Evolutionary conservation across 805 yeast genomes (phyloP).

Genomic region (Kodamaea hsintzibuensis): DNA sequence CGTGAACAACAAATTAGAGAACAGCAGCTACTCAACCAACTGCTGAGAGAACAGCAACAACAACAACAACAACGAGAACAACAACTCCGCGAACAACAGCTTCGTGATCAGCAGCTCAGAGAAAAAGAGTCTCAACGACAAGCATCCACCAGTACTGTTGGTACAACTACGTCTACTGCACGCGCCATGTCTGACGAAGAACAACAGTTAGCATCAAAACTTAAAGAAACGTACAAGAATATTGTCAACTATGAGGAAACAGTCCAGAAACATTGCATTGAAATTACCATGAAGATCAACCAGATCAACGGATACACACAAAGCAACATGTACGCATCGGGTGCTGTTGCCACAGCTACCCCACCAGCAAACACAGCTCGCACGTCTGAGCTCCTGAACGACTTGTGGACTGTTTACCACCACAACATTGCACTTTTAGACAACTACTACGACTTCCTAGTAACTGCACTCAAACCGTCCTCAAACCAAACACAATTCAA

Average conservation of each 20-base stretch:
- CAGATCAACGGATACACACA: slow-evolving; percentile 20
- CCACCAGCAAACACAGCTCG: slow-evolving; percentile 23
- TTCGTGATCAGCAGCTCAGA: neutral
- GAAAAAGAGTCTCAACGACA: slow-evolving; percentile 8
- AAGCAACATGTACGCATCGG: neutral
- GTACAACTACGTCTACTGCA: too few relatives aligned
- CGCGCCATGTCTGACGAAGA: slow-evolving; percentile 56
- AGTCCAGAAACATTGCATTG: slow-evolving; percentile 68
- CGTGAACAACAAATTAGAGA: slow-evolving; percentile 3
- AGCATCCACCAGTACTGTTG: too few relatives aligned
- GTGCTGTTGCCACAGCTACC: neutral
- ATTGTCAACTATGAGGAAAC: slow-evolving; percentile 68
- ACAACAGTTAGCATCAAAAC: slow-evolving; percentile 64
- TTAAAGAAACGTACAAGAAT: slow-evolving; percentile 72
- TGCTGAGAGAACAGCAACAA: neutral
- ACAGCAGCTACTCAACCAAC: neutral
- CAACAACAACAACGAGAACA: neutral
- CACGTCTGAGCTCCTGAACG: slow-evolving; percentile 54
- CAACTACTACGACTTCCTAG: slow-evolving; percentile 69
- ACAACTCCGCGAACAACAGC: neutral
- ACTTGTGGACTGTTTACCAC: slow-evolving; percentile 71
- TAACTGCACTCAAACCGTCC: slow-evolving; percentile 67
- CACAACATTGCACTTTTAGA: slow-evolving; percentile 65
- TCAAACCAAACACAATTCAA: slow-evolving; percentile 53
- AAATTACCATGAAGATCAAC: slow-evolving; percentile 53